A percentile compares a stretch with the other conserved stretches of the same genome.
These are phyloP conservation scores for Scenedesmus sp. DNA, from an alignment of 163 green algal genomes.

Conservation along the genomic window DNA sequence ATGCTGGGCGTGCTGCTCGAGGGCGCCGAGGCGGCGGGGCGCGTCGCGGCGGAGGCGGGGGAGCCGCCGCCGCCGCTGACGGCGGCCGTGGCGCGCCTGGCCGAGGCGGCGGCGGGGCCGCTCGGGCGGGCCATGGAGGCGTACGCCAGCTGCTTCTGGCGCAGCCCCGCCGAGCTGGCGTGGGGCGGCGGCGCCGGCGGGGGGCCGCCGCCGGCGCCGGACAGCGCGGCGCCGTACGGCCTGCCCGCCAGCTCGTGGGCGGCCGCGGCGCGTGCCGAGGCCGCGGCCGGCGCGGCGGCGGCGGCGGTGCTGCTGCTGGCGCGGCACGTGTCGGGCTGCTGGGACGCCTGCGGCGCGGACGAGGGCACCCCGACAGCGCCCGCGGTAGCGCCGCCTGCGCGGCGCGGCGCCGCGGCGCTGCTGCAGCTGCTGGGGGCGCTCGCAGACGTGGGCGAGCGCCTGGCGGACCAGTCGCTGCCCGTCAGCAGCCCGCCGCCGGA, in stretches of 20 bases:
- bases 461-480: slow-evolving; percentile 11
- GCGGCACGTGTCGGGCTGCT: background rate
- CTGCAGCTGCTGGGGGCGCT: slow-evolving; percentile 1
- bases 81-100: background rate
- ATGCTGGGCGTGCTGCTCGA: slow-evolving; percentile 7
- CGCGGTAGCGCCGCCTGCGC: background rate
- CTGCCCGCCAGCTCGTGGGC: slow-evolving; percentile 19
- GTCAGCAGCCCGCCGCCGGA: background rate
- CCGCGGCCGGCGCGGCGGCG: slow-evolving; percentile 11
- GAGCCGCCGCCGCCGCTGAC: background rate
- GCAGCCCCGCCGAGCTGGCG: slow-evolving; percentile 9
- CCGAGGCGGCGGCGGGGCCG: background rate
- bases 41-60: slow-evolving; percentile 6
- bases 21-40: slow-evolving; percentile 9
- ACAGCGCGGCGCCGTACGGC: background rate
- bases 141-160: slow-evolving; percentile 25
- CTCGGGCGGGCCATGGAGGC: background rate
- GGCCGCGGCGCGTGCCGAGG: slow-evolving; percentile 16
- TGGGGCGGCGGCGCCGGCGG: slow-evolving; percentile 4
- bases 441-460: background rate
- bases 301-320: slow-evolving; percentile 23
- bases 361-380: background rate
- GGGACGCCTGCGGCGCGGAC: background rate
- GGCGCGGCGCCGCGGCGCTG: background rate
- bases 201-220: background rate